These are phyloP conservation scores for Biscogniauxia marginata DNA, from an alignment of 2,329 filamentous ascomycete genomes.

Conservation along the genomic window DNA sequence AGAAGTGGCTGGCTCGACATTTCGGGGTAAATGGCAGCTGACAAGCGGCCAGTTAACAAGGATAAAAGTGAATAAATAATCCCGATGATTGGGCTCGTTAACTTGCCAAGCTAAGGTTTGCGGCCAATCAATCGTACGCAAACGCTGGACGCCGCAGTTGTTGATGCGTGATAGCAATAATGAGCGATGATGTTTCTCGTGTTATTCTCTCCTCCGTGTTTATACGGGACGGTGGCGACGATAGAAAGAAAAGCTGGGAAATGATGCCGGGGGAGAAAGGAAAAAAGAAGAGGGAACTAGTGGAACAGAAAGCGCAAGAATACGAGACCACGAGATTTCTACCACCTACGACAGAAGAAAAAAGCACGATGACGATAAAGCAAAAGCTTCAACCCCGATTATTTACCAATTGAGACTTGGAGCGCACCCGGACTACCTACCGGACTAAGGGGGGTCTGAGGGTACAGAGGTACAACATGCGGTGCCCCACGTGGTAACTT, in stretches of 20 bases:
- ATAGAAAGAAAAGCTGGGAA: constrained; percentile 1
- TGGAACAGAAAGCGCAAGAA: neutral
- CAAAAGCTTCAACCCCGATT: neutral
- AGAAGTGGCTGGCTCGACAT: constrained; percentile 98
- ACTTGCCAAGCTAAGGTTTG: neutral
- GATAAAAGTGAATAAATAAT: neutral
- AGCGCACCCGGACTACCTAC: too few species aligned
- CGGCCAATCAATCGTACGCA: neutral
- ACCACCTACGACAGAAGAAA: neutral
- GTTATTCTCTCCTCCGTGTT: constrained; percentile 1
- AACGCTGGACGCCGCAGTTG: neutral
- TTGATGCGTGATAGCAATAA: neutral
- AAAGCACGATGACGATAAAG: neutral
- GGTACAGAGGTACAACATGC: too few species aligned
- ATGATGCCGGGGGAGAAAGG: neutral
- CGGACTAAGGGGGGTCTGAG: too few species aligned
- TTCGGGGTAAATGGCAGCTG: constrained; percentile 6
- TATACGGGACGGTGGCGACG: constrained; percentile 3
- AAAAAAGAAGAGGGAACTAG: constrained; percentile 3
- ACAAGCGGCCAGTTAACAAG: neutral
- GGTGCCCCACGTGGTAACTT: neutral
- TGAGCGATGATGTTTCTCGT: neutral
- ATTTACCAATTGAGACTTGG: neutral
- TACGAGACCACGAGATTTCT: constrained; percentile 1
- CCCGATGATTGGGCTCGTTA: constrained; percentile 1